Percentiles rank a stretch among this genome's conserved stretches.
Conservation (phyloP, 176 grass and related monocot genomes). For the Cymbopogon citratus region DNA sequence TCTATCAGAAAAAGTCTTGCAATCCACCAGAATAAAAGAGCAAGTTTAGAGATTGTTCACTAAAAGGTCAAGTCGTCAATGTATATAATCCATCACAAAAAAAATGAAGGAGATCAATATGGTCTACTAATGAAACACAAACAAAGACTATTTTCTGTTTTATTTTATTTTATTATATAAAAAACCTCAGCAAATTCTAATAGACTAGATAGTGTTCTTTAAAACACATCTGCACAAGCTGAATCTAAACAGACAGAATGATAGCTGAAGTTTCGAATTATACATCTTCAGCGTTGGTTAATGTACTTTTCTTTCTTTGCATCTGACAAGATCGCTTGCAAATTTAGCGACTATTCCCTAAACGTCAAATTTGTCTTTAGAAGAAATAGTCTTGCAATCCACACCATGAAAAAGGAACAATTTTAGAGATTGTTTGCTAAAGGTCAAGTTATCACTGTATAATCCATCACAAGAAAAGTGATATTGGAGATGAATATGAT, state of each 20-base stretch:
- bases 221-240: not conserved
- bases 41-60: not conserved
- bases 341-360: not conserved
- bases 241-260: not conserved
- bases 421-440: not conserved
- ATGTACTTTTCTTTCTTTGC: not conserved
- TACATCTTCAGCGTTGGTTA: not conserved
- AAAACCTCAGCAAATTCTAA: not conserved
- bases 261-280: not conserved
- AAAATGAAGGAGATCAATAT: not conserved
- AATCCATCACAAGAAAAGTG: not conserved
- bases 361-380: no score
- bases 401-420: not conserved
- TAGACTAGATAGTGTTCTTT: not conserved
- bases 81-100: no score
- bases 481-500: not conserved
- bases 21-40: not conserved
- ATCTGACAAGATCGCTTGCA: not conserved
- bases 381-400: not conserved
- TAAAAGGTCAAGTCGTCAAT: not conserved
- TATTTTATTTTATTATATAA: not conserved
- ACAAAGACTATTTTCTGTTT: not conserved
- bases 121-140: not conserved
- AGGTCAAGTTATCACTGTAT: not conserved
- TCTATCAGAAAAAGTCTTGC: no score